Evolutionary conservation across 148 eudicot genomes (phyloP).

Genomic region (Amaranthus hypochondriacus): DNA sequence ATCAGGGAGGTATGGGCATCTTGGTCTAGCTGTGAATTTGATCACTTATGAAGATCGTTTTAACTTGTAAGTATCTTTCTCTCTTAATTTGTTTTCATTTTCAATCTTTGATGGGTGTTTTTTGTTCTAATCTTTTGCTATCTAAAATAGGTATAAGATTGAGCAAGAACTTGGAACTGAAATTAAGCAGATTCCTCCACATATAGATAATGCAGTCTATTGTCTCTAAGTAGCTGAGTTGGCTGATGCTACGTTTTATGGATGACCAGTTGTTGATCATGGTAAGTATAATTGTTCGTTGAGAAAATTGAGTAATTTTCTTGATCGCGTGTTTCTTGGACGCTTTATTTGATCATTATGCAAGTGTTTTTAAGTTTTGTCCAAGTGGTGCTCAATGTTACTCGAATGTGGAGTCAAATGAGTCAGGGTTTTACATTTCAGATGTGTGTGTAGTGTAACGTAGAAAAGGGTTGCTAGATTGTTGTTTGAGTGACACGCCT

Average conservation of each 20-base stretch:
- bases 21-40: conserved; percentile 88
- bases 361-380: background rate
- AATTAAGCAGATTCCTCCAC: conserved; percentile 83
- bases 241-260: conserved; percentile 3
- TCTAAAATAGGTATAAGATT: conserved; percentile 64
- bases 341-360: background rate
- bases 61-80: conserved; percentile 56
- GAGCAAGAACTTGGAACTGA: conserved; percentile 95
- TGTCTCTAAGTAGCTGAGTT: conserved; percentile 41
- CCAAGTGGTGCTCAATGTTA: background rate
- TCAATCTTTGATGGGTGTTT: background rate
- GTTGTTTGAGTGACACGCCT: too few species aligned
- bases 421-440: too few species aligned
- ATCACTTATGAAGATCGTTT: conserved; percentile 88
- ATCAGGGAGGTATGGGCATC: conserved; percentile 91
- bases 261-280: conserved; percentile 16
- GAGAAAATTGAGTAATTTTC: background rate
- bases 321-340: background rate
- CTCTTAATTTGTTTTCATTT: background rate
- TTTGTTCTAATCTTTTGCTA: conserved; percentile 1
- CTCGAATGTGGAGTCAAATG: too few species aligned
- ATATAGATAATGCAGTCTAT: conserved; percentile 70
- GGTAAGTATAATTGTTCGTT: conserved; percentile 14
- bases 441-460: too few species aligned
- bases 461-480: too few species aligned